Evolutionary conservation across 768 basidiomycete genomes (phyloP).

Genomic region (Omphalotus guepiniiformis): DNA sequence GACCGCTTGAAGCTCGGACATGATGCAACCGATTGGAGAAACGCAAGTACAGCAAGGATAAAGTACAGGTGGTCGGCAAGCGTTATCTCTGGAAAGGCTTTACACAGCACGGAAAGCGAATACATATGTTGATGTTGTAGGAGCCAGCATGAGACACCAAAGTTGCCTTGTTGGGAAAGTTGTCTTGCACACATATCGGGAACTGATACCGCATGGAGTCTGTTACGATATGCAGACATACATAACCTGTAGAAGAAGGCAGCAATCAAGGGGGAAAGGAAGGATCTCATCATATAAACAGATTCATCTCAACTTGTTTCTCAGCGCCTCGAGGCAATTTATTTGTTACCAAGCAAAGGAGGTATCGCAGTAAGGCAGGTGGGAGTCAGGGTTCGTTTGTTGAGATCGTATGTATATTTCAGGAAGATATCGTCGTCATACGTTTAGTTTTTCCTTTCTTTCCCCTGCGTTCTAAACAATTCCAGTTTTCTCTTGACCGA

Average conservation of each 20-base stretch:
- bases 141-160: neutral
- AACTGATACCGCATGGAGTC: neutral
- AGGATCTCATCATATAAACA: neutral
- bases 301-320: constrained; percentile 2
- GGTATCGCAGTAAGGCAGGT: neutral
- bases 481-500: neutral
- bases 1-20: too few relatives aligned
- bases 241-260: neutral
- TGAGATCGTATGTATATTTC: neutral
- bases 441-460: constrained; percentile 1
- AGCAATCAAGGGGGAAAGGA: constrained; percentile 4
- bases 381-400: neutral
- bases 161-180: neutral
- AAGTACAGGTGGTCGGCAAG: too few relatives aligned
- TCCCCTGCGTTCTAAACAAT: neutral
- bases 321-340: constrained; percentile 7
- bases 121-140: too few relatives aligned
- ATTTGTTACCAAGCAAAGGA: too few relatives aligned
- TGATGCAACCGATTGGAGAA: too few relatives aligned
- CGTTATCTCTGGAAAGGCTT: too few relatives aligned
- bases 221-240: neutral
- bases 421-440: constrained; percentile 3
- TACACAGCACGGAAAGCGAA: too few relatives aligned
- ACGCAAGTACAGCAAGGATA: too few relatives aligned
- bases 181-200: neutral